Percentiles rank a stretch among this genome's conserved stretches.
Evolutionary conservation across 1,284 basidiomycete genomes (phyloP).

Genomic region (Cutaneotrichosporon sp.): DNA sequence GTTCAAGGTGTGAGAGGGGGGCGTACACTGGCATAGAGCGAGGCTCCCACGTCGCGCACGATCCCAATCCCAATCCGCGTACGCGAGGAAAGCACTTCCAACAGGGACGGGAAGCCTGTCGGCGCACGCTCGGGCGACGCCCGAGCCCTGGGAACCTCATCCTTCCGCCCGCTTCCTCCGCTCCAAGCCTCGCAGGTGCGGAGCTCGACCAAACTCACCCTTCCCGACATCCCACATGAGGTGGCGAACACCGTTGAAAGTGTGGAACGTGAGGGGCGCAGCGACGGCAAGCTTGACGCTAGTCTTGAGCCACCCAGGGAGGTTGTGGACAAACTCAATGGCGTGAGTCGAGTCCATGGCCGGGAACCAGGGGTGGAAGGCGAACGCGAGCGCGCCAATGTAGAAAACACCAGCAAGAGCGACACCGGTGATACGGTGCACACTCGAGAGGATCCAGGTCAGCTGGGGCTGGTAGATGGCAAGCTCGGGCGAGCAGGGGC

Average conservation of each 20-base stretch:
- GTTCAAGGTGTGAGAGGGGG: too few relatives aligned
- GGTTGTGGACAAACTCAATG: conserved; percentile 63
- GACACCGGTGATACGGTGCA: conserved; percentile 78
- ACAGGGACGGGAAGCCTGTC: too few relatives aligned
- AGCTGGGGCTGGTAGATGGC: conserved; percentile 94
- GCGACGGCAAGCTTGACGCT: conserved; percentile 73
- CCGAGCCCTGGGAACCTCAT: too few relatives aligned
- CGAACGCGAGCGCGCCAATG: conserved; percentile 81
- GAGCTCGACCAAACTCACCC: conserved; percentile 61
- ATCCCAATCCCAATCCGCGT: too few relatives aligned
- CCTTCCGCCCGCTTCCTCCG: not conserved
- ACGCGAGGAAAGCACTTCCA: too few relatives aligned
- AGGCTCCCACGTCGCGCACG: too few relatives aligned
- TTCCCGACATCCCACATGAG: conserved; percentile 86
- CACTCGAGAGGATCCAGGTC: conserved; percentile 83
- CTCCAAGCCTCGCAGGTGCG: not conserved
- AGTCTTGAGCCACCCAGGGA: conserved; percentile 73
- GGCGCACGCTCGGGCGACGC: too few relatives aligned
- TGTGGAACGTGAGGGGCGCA: conserved; percentile 84
- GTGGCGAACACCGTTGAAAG: conserved; percentile 87
- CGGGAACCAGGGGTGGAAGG: conserved; percentile 69
- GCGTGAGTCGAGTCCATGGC: conserved; percentile 69
- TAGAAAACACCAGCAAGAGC: conserved; percentile 82
- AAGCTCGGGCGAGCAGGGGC: conserved; percentile 88
- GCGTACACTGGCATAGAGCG: too few relatives aligned